Conservation (phyloP, 75 land plant species). For the Adiantum capillusveneris region DNA sequence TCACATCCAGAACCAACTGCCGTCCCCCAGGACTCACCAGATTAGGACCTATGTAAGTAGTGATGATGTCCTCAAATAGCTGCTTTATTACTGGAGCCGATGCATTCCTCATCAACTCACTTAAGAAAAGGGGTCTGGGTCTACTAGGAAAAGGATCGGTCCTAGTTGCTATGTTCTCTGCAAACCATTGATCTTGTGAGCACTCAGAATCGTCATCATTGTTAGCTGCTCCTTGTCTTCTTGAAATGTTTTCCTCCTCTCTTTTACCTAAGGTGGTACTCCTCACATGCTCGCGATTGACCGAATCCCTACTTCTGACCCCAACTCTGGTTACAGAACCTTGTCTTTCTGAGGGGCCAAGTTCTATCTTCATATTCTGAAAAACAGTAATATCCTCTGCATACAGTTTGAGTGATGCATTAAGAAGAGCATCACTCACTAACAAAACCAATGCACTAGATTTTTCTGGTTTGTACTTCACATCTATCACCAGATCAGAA, state of each 20-base stretch:
- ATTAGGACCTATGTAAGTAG: slow-evolving; percentile 15
- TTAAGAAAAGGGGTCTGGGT: slow-evolving; percentile 25
- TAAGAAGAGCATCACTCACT: slow-evolving; percentile 14
- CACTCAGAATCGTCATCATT: slow-evolving; percentile 2
- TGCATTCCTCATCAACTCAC: slow-evolving; percentile 25
- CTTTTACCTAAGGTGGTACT: neutral
- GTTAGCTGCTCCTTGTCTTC: neutral
- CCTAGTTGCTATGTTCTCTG: neutral
- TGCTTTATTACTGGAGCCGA: slow-evolving; percentile 13
- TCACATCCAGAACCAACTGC: slow-evolving; percentile 25
- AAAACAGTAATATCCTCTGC: slow-evolving; percentile 17
- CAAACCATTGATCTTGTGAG: neutral
- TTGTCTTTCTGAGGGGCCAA: neutral
- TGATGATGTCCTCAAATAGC: slow-evolving; percentile 30
- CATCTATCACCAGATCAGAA: slow-evolving; percentile 12
- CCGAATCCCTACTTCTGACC: neutral
- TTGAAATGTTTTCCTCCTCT: neutral
- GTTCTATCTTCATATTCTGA: slow-evolving; percentile 16
- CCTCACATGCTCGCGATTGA: neutral
- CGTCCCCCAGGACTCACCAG: slow-evolving; percentile 16
- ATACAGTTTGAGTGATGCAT: slow-evolving; percentile 15
- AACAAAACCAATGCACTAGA: slow-evolving; percentile 17
- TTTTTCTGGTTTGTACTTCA: slow-evolving; percentile 10
- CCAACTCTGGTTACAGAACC: slow-evolving; percentile 2
- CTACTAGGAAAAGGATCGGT: slow-evolving; percentile 5